These are phyloP conservation scores for Vigna hirtella DNA, from an alignment of 306 rosid species.

Conservation along the genomic window DNA sequence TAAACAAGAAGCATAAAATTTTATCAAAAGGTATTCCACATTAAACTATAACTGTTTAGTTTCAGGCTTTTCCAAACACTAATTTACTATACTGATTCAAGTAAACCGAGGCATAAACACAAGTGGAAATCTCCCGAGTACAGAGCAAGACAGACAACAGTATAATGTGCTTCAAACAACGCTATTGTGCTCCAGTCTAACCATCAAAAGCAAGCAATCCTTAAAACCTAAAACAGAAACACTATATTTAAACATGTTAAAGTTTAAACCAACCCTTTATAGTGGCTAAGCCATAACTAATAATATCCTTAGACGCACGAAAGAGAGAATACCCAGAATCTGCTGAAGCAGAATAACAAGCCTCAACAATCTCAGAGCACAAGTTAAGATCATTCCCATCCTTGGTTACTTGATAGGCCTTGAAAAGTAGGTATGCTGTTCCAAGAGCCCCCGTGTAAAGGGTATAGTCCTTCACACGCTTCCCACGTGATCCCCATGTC, in stretches of 20 bases:
- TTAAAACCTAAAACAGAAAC: not conserved
- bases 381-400: conserved; percentile 65
- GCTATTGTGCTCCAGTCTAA: not conserved
- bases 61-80: conserved; percentile 20
- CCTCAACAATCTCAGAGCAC: conserved; percentile 71
- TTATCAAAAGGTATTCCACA: not conserved
- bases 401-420: conserved; percentile 68
- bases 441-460: conserved; percentile 85
- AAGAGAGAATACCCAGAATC: conserved; percentile 60
- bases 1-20: not conserved
- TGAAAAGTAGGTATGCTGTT: conserved; percentile 72
- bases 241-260: not conserved
- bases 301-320: conserved; percentile 5
- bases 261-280: not conserved
- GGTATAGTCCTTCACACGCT: conserved; percentile 65
- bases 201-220: conserved; percentile 19
- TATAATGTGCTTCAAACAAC: conserved; percentile 4
- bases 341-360: conserved; percentile 75
- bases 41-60: not conserved
- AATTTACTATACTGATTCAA: not conserved
- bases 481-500: conserved; percentile 70
- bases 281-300: not conserved
- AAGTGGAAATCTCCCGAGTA: not conserved
- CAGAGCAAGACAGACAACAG: not conserved
- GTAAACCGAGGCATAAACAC: not conserved